Base-by-base conservation (phyloP, 768 basidiomycete genomes). In the Suillus alpinus region DNA sequence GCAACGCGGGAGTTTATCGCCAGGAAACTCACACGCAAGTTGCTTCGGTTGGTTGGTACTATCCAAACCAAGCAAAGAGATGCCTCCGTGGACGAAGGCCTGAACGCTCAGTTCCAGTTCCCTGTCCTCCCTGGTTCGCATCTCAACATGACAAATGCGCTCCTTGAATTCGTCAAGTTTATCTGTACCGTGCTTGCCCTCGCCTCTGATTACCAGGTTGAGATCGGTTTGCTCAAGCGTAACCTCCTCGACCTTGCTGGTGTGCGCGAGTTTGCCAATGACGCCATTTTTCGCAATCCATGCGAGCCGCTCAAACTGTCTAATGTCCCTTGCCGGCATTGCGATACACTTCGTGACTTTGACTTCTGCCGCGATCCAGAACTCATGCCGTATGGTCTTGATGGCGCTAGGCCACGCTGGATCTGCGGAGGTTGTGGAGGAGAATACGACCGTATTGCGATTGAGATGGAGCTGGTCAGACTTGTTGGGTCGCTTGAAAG, bases 311-410 rank as follows among this genome's bases (percentile, higher is more conserved):
- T 96, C 59, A 89, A 90, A 66, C 73, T 98, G 31, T 79, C 87
- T 47, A 92, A 92, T 71, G 89, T 98, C 40, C 91, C 95, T 34
- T 98, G 96, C 71, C 86, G 84, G 44, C 84, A 88, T 67, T 98
- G 92, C 75, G 95, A 94, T 71, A 76, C 79, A 14, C 81, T 95
- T 62, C 85, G 91, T 3, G 94, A 96, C 71, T 92, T 99, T 68
- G 97, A 99, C 73, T 91, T 99, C 68, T 98, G 96, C 71, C 86
- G 96, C 16, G 96, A 98, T 74, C 82, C 86, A 12, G 91, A 94
- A 61, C 80, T 97, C 43, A 78, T 93, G 46, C 87, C 92, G 10
- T 78, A 78, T 64, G 76, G 80, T 67, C 64, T 76, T 61, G 74
- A 82, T 39, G 75, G 81, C 7, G 76, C 80, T 18, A 78, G 81